Percentiles rank a stretch among this genome's conserved stretches.
Conservation (phyloP, 2,329 filamentous ascomycete species). For the Fusarium scirpi region DNA sequence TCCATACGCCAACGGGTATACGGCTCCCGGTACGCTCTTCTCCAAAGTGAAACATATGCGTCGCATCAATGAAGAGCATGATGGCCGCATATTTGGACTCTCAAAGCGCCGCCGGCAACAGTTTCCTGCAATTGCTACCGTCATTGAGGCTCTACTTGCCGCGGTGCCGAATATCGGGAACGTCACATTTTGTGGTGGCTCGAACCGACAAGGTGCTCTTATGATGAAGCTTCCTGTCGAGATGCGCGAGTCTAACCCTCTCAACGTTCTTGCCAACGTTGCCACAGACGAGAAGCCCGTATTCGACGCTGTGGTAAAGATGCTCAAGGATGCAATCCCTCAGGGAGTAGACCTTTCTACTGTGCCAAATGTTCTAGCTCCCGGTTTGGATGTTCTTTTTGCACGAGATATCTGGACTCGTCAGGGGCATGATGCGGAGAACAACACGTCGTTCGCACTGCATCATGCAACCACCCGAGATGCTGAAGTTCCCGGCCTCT, state of each 20-base stretch:
- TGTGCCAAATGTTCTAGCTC: constrained; percentile 57
- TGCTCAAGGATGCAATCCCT: constrained; percentile 59
- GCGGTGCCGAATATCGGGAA: constrained; percentile 77
- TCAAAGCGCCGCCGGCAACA: constrained; percentile 83
- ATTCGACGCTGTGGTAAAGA: constrained; percentile 54
- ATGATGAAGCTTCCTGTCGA: constrained; percentile 74
- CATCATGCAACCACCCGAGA: constrained; percentile 77
- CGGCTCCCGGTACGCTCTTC: constrained; percentile 72
- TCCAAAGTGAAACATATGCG: constrained; percentile 64
- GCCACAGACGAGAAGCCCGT: constrained; percentile 45
- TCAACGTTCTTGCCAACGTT: constrained; percentile 57
- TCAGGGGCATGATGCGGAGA: constrained; percentile 60
- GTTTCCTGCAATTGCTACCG: constrained; percentile 84
- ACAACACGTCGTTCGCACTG: constrained; percentile 76
- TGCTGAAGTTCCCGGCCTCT: constrained; percentile 77
- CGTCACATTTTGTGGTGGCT: constrained; percentile 88
- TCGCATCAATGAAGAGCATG: constrained; percentile 60
- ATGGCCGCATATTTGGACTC: constrained; percentile 77
- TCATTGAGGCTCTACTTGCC: constrained; percentile 79
- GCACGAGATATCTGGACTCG: constrained; percentile 64
- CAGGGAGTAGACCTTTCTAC: constrained; percentile 50
- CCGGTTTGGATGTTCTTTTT: constrained; percentile 60
- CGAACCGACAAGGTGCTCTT: constrained; percentile 85
- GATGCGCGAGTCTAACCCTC: constrained; percentile 73
- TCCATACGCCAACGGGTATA: constrained; percentile 83